A percentile compares a stretch with the other conserved stretches of the same genome.
phyloP scores from a whole-genome alignment of 2,329 filamentous ascomycete species.

The Ascochyta viciae-villosae region DNA sequence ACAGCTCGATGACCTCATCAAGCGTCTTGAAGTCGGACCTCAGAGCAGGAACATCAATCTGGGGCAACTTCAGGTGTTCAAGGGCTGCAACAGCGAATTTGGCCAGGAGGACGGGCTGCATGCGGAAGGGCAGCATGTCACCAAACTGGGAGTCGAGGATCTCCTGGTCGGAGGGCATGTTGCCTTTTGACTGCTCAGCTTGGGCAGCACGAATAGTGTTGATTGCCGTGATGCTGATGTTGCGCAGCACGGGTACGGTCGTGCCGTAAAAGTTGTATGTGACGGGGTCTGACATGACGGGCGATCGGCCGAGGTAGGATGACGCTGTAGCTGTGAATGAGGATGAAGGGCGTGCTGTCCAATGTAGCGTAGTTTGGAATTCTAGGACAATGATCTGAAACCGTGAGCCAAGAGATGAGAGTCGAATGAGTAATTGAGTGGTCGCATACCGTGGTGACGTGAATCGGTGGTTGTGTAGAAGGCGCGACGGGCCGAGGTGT shows the following conservation, averaged over 20 bases:
- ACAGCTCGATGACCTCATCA: conserved; percentile 29
- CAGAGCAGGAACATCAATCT: conserved; percentile 11
- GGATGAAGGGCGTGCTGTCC: not conserved
- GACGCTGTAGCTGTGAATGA: not conserved
- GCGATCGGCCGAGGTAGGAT: conserved; percentile 10
- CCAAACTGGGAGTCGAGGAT: conserved; percentile 26
- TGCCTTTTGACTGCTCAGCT: conserved; percentile 21
- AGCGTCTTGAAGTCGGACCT: conserved; percentile 22
- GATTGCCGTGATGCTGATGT: conserved; percentile 19
- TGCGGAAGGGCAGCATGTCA: conserved; percentile 31
- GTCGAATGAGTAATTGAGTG: not conserved
- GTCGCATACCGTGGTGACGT: not conserved
- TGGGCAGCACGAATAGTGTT: conserved; percentile 26
- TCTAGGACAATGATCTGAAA: not conserved
- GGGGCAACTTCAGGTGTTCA: conserved; percentile 13
- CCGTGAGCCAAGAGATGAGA: not conserved
- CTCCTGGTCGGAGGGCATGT: conserved; percentile 22
- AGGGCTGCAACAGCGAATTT: conserved; percentile 24
- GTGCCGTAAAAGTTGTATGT: conserved; percentile 28
- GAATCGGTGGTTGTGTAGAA: not conserved
- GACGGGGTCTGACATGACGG: conserved; percentile 24
- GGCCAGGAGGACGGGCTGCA: conserved; percentile 26
- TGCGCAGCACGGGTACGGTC: conserved; percentile 23
- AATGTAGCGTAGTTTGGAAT: not conserved
- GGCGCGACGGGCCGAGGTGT: conserved; percentile 8